Conservation (phyloP, 2,329 filamentous ascomycete genomes). For the Cladophialophora carrionii region DNA sequence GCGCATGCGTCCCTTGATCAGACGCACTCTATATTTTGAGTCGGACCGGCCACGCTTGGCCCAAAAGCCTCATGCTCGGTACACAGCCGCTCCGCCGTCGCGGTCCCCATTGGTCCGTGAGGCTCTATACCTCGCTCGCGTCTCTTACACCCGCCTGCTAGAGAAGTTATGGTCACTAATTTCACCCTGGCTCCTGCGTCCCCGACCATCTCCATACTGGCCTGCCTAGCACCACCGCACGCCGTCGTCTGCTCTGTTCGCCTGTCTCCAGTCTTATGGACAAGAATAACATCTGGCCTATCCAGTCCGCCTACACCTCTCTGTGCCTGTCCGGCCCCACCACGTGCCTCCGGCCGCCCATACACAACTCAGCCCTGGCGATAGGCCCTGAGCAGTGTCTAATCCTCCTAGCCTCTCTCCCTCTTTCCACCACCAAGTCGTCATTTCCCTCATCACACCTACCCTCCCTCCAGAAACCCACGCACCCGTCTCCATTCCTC, state of each 20-base stretch:
- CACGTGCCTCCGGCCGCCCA: slow-evolving; percentile 31
- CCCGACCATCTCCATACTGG: slow-evolving; percentile 23
- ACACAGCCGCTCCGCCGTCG: slow-evolving; percentile 33
- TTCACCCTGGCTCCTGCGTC: slow-evolving; percentile 37
- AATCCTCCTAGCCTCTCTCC: slow-evolving; percentile 31
- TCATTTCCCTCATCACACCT: slow-evolving; percentile 38
- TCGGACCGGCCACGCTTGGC: slow-evolving; percentile 26
- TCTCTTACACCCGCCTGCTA: slow-evolving; percentile 18
- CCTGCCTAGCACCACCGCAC: slow-evolving; percentile 3
- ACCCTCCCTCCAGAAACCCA: slow-evolving; percentile 32
- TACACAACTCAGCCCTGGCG: slow-evolving; percentile 33
- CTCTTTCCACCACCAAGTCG: slow-evolving; percentile 36
- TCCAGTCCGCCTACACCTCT: slow-evolving; percentile 11
- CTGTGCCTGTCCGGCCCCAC: slow-evolving; percentile 25
- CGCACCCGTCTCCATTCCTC: slow-evolving; percentile 35
- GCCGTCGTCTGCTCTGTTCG: slow-evolving; percentile 12
- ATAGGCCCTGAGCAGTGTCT: slow-evolving; percentile 29
- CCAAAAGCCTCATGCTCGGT: slow-evolving; percentile 24
- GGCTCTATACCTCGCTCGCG: slow-evolving; percentile 26
- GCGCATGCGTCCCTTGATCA: slow-evolving; percentile 27
- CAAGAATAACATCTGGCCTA: slow-evolving; percentile 35
- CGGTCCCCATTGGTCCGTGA: slow-evolving; percentile 13
- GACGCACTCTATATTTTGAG: slow-evolving; percentile 31
- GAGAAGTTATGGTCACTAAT: slow-evolving; percentile 26
- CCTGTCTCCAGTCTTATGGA: slow-evolving; percentile 21